Base-by-base conservation (phyloP, 352 stramenopile genomes). In the Phytophthora aleatoria region DNA sequence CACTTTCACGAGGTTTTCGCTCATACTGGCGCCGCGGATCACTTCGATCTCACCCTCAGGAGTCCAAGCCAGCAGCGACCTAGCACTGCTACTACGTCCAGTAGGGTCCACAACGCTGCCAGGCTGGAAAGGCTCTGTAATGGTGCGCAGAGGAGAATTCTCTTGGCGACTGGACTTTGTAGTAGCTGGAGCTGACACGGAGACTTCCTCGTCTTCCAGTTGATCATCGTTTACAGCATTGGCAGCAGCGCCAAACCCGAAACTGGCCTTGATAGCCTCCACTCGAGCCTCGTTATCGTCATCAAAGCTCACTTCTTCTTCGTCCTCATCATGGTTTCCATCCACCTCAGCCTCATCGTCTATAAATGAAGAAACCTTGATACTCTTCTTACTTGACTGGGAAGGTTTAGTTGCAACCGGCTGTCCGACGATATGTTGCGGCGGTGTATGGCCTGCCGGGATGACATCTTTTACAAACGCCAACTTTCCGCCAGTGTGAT, bases 181-280 rank as follows among this genome's bases (percentile, higher is more conserved):
- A 36, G 35, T 55, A 39, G 48, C n/a, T 50, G 42, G 45, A 27
- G 45, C 39, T 28, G 58, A 54, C 6, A 49, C 12, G 7, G 41
- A 47, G 16, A 55, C 57, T 3, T 65, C 28, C 42, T 77, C 68
- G 33, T 74, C 65, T 50, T 68, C 48, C 30, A 57, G n/a, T 26
- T 49, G 31, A 13, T 76, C 62, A 9, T 81, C 72, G 0, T 70
- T 63, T 20, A 20, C 20, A 3, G 58, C 33, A 3, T 71, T 53
- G 1, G 73, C 64, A 43, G 79, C 67, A 13, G 73, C 45, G 7
- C 84, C 87, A 64, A 95, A 95, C 2, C 87, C 87, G 36, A 93
- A 93, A 51, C 83, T 92, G 12, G 75, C 80, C 50, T 95, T 95
- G 64, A 95, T 95, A 1, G 82, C 83, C 30, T 91, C 83, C 2